Evolutionary conservation across 352 stramenopile genomes (phyloP).

Genomic region (Globisporangium perplexum): DNA sequence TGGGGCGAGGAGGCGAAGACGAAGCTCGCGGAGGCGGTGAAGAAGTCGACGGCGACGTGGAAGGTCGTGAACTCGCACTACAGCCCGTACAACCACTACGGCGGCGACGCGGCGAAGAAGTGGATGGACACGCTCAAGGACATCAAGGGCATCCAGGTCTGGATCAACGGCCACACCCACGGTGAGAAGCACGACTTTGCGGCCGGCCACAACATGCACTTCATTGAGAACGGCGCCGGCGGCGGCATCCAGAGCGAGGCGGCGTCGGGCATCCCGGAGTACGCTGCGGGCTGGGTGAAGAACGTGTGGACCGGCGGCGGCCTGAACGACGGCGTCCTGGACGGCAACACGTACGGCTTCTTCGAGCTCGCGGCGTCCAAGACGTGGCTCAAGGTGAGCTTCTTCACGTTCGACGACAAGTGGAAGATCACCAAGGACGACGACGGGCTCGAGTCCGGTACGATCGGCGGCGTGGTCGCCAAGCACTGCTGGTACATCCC

Average conservation of each 20-base stretch:
- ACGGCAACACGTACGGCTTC: conserved; percentile 34
- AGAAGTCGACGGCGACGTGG: conserved; percentile 65
- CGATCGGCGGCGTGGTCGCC: conserved; percentile 13
- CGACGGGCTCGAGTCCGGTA: conserved; percentile 11
- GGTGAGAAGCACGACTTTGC: conserved; percentile 74
- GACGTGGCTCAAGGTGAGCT: conserved; percentile 31
- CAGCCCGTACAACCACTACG: conserved; percentile 69
- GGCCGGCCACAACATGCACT: conserved; percentile 40
- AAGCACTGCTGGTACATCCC: conserved; percentile 50
- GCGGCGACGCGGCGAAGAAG: conserved; percentile 40
- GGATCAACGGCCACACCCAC: conserved; percentile 74
- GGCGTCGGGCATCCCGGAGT: conserved; percentile 59
- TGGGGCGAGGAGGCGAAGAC: conserved; percentile 68
- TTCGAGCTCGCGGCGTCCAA: conserved; percentile 25
- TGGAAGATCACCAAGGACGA: conserved; percentile 28
- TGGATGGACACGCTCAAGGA: conserved; percentile 60
- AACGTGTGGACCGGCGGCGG: conserved; percentile 42
- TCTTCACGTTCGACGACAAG: conserved; percentile 31
- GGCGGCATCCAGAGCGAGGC: conserved; percentile 80
- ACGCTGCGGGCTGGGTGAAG: conserved; percentile 39
- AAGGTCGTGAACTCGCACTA: conserved; percentile 87
- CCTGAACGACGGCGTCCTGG: conserved; percentile 17
- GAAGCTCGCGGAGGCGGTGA: conserved; percentile 42
- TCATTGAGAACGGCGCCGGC: conserved; percentile 74
- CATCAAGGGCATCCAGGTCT: conserved; percentile 48